phyloP scores from a whole-genome alignment of 495 filamentous ascomycete species.

The Staphylotrichum tortipilum region DNA sequence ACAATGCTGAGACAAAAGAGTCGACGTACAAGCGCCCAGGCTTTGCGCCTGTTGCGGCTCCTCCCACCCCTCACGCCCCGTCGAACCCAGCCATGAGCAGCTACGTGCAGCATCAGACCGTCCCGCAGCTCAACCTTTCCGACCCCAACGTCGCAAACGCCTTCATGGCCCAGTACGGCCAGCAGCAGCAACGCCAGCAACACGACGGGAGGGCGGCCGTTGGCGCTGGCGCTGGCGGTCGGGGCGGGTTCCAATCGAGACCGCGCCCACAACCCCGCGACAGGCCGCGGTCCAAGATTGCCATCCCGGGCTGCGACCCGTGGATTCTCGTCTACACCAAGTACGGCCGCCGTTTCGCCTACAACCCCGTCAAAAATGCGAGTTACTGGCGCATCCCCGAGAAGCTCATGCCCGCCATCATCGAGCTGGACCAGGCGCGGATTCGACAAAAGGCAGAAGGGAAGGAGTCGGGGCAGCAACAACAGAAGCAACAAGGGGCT shows the following conservation, averaged over 20 bases:
- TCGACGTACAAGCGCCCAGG: constrained; percentile 77
- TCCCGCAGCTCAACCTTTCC: constrained; percentile 37
- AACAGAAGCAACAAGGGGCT: background rate
- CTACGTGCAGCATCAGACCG: constrained; percentile 37
- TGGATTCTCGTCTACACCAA: constrained; percentile 93
- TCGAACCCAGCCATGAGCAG: constrained; percentile 26
- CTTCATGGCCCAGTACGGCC: constrained; percentile 39
- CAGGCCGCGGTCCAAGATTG: constrained; percentile 68
- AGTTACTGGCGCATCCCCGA: constrained; percentile 91
- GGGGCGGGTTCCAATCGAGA: constrained; percentile 44
- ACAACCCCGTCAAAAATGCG: constrained; percentile 71
- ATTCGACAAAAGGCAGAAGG: constrained; percentile 42
- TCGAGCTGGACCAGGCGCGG: constrained; percentile 56
- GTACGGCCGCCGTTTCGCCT: constrained; percentile 75
- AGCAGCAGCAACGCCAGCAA: constrained; percentile 12
- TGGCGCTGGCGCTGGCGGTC: constrained; percentile 31
- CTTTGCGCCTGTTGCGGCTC: constrained; percentile 16
- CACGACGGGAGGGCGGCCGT: constrained; percentile 25
- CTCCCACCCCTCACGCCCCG: constrained; percentile 15
- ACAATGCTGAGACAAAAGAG: constrained; percentile 74
- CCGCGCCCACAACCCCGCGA: constrained; percentile 60
- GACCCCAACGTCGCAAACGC: constrained; percentile 38
- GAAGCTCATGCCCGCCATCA: constrained; percentile 70
- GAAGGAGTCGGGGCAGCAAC: background rate
- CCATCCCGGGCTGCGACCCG: constrained; percentile 73